Percentiles rank a stretch among this genome's conserved stretches.
Evolutionary conservation across 352 stramenopile genomes (phyloP).

Genomic region (Lagenidium sp.): DNA sequence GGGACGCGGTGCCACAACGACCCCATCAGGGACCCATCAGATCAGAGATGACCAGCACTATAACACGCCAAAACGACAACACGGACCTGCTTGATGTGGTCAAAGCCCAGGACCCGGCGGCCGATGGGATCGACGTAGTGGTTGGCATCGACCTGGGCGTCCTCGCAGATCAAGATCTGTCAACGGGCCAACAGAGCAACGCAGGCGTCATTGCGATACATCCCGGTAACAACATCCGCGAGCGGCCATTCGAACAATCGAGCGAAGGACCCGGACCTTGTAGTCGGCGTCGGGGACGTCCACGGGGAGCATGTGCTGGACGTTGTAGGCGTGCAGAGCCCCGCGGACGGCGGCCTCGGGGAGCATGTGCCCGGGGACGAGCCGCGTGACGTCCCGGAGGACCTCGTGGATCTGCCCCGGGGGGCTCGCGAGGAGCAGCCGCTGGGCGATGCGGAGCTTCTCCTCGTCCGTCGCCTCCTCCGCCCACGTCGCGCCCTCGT

Average conservation of each 20-base stretch:
- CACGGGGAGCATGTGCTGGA: conserved; percentile 54
- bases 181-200: neutral
- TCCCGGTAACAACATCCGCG: neutral
- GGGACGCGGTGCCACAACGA: too few species aligned
- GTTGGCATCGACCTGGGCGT: conserved; percentile 66
- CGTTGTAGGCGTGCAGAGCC: conserved; percentile 77
- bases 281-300: conserved; percentile 64
- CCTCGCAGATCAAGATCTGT: conserved; percentile 74
- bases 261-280: conserved; percentile 47
- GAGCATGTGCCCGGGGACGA: conserved; percentile 67
- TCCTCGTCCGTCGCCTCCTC: conserved; percentile 73
- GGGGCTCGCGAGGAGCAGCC: conserved; percentile 85
- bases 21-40: too few species aligned
- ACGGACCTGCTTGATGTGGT: conserved; percentile 87
- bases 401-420: conserved; percentile 87
- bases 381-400: conserved; percentile 71
- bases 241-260: neutral
- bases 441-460: conserved; percentile 85
- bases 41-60: too few species aligned
- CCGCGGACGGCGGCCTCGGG: conserved; percentile 55
- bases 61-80: too few species aligned
- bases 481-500: conserved; percentile 57
- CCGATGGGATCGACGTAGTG: conserved; percentile 82
- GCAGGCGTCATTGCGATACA: too few species aligned
- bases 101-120: conserved; percentile 71